Evolutionary conservation across 768 basidiomycete species (phyloP).

Genomic region (Rhodotorula graminis): DNA sequence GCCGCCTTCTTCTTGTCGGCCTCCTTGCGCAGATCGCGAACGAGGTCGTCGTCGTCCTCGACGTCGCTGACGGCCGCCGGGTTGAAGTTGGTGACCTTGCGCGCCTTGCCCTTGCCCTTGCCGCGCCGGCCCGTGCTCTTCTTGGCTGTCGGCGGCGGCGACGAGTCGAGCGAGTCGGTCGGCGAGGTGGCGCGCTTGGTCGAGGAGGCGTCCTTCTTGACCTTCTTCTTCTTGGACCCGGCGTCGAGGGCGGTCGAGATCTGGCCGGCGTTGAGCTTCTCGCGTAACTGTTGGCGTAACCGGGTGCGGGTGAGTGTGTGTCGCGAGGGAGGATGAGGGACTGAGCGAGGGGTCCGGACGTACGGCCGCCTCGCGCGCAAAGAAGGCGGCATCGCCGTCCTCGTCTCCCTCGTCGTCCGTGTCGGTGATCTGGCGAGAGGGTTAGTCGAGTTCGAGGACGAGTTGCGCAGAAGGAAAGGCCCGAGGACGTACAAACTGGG

Average conservation of each 20-base stretch:
- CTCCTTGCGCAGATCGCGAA: background rate
- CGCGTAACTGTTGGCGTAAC: conserved; percentile 30
- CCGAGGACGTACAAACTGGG: conserved; percentile 33
- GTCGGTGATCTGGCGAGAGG: conserved; percentile 17
- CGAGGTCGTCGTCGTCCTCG: conserved; percentile 18
- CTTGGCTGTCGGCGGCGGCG: background rate
- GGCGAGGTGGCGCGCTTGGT: background rate
- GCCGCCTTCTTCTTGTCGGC: background rate
- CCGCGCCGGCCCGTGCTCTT: background rate
- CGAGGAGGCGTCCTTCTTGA: background rate
- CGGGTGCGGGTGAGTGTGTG: too few species aligned
- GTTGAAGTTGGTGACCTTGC: conserved; percentile 9
- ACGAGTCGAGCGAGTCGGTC: background rate
- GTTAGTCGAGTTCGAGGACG: background rate
- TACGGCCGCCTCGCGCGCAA: conserved; percentile 32
- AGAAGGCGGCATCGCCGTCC: conserved; percentile 35
- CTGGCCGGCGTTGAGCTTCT: conserved; percentile 19
- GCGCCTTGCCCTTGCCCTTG: conserved; percentile 4
- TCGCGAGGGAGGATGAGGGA: too few species aligned
- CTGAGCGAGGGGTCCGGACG: background rate
- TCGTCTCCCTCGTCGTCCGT: conserved; percentile 39
- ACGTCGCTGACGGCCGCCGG: conserved; percentile 18
- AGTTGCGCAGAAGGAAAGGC: background rate
- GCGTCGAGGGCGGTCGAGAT: conserved; percentile 4
- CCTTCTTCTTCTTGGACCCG: conserved; percentile 20